phyloP scores from a whole-genome alignment of 2,329 filamentous ascomycete genomes.

The Zymoseptoria tritici region DNA sequence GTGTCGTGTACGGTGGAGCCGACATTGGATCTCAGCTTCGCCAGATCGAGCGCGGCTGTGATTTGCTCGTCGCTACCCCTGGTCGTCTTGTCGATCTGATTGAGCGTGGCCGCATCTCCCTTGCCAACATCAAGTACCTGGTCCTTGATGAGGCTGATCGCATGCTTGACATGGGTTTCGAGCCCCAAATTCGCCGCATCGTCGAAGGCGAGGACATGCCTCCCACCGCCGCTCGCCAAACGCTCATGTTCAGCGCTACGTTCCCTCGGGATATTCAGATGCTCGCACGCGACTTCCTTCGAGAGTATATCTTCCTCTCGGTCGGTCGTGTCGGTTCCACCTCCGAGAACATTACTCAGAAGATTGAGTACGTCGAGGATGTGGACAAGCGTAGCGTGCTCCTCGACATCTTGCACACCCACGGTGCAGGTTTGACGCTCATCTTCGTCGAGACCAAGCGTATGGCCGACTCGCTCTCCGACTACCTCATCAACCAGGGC shows the following conservation, averaged over 20 bases:
- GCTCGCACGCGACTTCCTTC: conserved; percentile 96
- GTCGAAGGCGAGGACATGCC: conserved; percentile 99
- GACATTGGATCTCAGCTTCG: conserved; percentile 97
- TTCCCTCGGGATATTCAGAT: conserved; percentile 99
- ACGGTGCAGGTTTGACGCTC: conserved; percentile 78
- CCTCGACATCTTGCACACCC: conserved; percentile 93
- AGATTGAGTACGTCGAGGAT: conserved; percentile 96
- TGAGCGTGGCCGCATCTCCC: conserved; percentile 94
- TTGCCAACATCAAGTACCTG: conserved; percentile 98
- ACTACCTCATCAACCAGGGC: conserved; percentile 97
- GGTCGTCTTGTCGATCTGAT: conserved; percentile 97
- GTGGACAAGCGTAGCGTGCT: conserved; percentile 95
- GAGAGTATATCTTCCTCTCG: conserved; percentile 98
- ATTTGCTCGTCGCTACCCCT: conserved; percentile 92
- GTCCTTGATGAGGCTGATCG: conserved; percentile 98
- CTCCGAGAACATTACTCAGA: conserved; percentile 99
- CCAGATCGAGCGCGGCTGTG: conserved; percentile 95
- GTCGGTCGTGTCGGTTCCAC: conserved; percentile 98
- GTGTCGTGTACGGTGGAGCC: conserved; percentile 97
- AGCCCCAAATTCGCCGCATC: conserved; percentile 97
- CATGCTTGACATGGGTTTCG: conserved; percentile 99
- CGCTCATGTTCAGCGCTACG: conserved; percentile 99
- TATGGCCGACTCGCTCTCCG: conserved; percentile 95
- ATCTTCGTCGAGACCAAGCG: conserved; percentile 99
- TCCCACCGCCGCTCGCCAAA: conserved; percentile 72